Conservation (phyloP, 2,329 filamentous ascomycete species). For the Colletotrichum sp. region DNA sequence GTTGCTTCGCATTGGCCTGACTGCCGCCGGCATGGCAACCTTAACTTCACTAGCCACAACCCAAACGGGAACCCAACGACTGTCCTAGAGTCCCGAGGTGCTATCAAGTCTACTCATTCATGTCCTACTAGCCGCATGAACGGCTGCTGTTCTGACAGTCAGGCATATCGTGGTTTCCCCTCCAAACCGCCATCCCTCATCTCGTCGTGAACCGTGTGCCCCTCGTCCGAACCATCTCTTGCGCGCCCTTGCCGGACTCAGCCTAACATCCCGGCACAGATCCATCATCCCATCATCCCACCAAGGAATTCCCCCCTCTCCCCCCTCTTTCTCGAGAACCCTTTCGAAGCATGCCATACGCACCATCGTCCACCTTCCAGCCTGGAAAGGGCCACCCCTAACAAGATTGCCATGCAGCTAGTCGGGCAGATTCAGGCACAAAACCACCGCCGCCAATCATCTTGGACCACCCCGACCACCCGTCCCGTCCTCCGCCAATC, state of each 20-base stretch:
- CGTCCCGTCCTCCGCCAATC: neutral
- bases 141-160: neutral
- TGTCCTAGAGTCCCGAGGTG: neutral
- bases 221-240: neutral
- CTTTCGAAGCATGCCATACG: neutral
- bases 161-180: neutral
- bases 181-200: neutral
- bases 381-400: neutral
- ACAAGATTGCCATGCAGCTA: constrained; percentile 21
- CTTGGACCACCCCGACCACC: neutral
- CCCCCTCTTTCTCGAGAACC: neutral
- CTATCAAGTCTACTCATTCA: neutral
- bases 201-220: neutral
- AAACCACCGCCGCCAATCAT: constrained; percentile 13
- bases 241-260: neutral
- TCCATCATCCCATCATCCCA: neutral
- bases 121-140: neutral
- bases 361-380: neutral
- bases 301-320: neutral
- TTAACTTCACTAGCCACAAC: neutral
- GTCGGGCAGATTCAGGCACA: constrained; percentile 23
- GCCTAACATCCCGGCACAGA: neutral
- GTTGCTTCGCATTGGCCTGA: neutral
- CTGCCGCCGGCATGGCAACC: neutral
- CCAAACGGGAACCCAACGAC: constrained; percentile 7